A percentile compares a stretch with the other conserved stretches of the same genome.
Evolutionary conservation across 257 asterid species (phyloP).

Genomic region (Solanum corneliomulleri): DNA sequence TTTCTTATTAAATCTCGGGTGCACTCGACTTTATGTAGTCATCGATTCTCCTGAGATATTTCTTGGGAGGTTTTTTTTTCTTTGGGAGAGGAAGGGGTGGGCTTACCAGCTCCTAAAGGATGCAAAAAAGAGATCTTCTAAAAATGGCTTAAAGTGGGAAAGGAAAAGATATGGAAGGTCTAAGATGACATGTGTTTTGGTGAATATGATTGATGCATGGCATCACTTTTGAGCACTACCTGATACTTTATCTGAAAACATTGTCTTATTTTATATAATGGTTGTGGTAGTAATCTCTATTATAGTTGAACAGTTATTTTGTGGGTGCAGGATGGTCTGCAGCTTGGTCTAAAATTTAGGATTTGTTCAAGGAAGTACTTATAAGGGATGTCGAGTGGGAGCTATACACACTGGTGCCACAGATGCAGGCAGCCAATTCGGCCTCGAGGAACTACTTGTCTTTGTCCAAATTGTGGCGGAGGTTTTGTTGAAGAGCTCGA

Average conservation of each 20-base stretch:
- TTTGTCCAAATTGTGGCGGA: constrained; percentile 65
- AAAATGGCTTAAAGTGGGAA: background rate
- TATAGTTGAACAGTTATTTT: background rate
- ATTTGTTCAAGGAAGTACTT: background rate
- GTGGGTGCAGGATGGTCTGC: background rate
- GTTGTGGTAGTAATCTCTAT: background rate
- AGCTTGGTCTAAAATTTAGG: background rate
- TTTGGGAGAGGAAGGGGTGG: background rate
- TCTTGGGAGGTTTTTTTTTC: background rate
- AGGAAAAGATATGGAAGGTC: background rate
- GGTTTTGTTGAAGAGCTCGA: constrained; percentile 77
- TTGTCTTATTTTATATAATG: background rate
- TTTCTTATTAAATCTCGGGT: background rate
- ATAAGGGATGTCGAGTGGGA: constrained; percentile 20
- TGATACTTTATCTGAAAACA: background rate
- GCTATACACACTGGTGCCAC: constrained; percentile 80
- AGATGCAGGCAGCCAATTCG: constrained; percentile 64
- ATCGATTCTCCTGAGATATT: background rate
- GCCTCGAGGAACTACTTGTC: constrained; percentile 24
- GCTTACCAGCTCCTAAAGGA: background rate
- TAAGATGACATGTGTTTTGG: background rate
- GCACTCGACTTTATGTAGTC: background rate
- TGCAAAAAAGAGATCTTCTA: background rate
- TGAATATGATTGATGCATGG: background rate
- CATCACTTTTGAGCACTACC: background rate